A percentile compares a stretch with the other conserved stretches of the same genome.
Conservation (phyloP, 768 basidiomycete species). For the Lentinula sp. region DNA sequence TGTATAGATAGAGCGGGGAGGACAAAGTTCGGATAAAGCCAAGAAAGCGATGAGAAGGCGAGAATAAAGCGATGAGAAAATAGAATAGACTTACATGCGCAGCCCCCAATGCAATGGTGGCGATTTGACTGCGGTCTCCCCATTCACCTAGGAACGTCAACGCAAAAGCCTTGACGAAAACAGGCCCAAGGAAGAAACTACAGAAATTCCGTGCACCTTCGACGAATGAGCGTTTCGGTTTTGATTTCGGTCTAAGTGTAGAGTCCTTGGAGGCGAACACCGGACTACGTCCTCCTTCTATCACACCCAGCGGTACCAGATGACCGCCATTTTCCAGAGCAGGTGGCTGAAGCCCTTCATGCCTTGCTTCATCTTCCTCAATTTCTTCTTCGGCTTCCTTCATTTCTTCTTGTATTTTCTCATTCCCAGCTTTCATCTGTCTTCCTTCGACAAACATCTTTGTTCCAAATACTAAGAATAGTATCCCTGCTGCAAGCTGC, state of each 20-base stretch:
- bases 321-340: slow-evolving; percentile 19
- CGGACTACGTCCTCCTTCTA: slow-evolving; percentile 62
- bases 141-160: slow-evolving; percentile 98
- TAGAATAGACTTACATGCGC: slow-evolving; percentile 62
- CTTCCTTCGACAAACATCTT: slow-evolving; percentile 87
- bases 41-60: not conserved
- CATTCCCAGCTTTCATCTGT: slow-evolving; percentile 70
- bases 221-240: slow-evolving; percentile 15
- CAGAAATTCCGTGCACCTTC: slow-evolving; percentile 81
- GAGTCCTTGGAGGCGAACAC: slow-evolving; percentile 4
- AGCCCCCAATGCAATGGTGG: slow-evolving; percentile 92
- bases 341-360: slow-evolving; percentile 27
- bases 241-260: not conserved
- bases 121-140: slow-evolving; percentile 97
- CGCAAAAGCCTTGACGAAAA: slow-evolving; percentile 92
- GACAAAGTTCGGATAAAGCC: not conserved
- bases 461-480: slow-evolving; percentile 87
- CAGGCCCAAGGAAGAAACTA: slow-evolving; percentile 79
- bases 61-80: not conserved
- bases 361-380: slow-evolving; percentile 63
- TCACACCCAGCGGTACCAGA: slow-evolving; percentile 59
- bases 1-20: not conserved
- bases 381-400: slow-evolving; percentile 95
- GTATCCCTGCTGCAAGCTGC: slow-evolving; percentile 63
- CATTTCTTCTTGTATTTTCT: slow-evolving; percentile 91